Conservation (phyloP, 192 early-diverging fungal genomes). For the Entomortierella lignicola region DNA sequence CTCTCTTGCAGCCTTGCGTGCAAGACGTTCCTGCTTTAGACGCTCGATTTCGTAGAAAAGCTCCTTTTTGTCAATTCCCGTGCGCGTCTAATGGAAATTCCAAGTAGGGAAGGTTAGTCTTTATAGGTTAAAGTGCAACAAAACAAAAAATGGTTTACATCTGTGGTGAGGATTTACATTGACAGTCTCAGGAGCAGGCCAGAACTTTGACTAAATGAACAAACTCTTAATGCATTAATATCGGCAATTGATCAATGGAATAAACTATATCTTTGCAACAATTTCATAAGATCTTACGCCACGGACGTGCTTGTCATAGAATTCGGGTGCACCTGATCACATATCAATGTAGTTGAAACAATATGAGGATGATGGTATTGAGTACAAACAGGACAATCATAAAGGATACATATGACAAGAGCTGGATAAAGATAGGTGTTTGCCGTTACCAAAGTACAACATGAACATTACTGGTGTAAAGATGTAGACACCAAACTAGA, state of each 20-base stretch:
- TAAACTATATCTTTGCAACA: not conserved
- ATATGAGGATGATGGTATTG: not conserved
- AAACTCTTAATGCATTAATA: not conserved
- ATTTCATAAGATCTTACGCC: constrained; percentile 13
- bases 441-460: constrained; percentile 46
- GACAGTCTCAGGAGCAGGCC: constrained; percentile 46
- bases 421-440: not conserved
- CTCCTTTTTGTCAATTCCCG: constrained; percentile 49
- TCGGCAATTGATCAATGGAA: not conserved
- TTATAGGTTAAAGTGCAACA: not conserved
- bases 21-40: constrained; percentile 48
- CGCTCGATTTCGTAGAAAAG: constrained; percentile 47
- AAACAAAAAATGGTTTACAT: not conserved
- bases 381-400: not conserved
- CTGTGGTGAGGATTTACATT: constrained; percentile 43
- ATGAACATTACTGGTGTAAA: constrained; percentile 57
- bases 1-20: constrained; percentile 46
- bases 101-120: not conserved
- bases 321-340: constrained; percentile 53
- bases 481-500: constrained; percentile 52
- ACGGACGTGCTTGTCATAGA: constrained; percentile 53
- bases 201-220: constrained; percentile 39
- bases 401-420: not conserved
- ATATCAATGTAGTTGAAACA: not conserved
- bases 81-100: constrained; percentile 29